phyloP scores from a whole-genome alignment of 78 protist genomes.

The Cavenderia fasciculata region DNA sequence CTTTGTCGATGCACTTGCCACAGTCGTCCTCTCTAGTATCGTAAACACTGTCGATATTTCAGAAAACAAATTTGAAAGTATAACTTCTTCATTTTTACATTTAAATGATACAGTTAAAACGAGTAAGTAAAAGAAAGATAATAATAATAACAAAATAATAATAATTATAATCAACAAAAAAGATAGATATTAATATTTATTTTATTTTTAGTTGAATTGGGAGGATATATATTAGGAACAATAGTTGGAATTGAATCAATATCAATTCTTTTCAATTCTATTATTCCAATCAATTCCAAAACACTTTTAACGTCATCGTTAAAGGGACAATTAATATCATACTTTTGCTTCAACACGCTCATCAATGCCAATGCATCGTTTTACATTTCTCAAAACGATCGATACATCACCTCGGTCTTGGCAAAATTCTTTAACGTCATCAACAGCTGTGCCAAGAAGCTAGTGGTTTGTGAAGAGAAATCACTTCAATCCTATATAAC shows the following conservation, averaged over 20 bases:
- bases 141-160: background rate
- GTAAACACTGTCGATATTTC: background rate
- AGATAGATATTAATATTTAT: background rate
- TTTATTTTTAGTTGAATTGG: constrained; percentile 33
- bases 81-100: background rate
- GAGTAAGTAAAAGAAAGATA: background rate
- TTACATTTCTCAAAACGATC: constrained; percentile 17
- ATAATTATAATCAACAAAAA: background rate
- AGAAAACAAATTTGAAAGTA: background rate
- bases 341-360: constrained; percentile 5
- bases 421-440: background rate
- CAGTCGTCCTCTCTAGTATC: background rate
- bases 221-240: constrained; percentile 52
- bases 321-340: constrained; percentile 18
- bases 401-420: constrained; percentile 3
- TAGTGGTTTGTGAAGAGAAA: background rate
- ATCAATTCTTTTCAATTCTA: constrained; percentile 56
- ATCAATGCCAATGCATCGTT: constrained; percentile 17
- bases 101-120: background rate
- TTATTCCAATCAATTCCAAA: constrained; percentile 43
- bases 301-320: constrained; percentile 1
- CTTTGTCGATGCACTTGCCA: background rate
- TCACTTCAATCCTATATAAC: constrained; percentile 1
- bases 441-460: constrained; percentile 22
- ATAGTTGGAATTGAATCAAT: constrained; percentile 50